Percentiles rank a stretch among this genome's conserved stretches.
Evolutionary conservation across 2,329 filamentous ascomycete species (phyloP).

Genomic region (Anthostomella pinea): DNA sequence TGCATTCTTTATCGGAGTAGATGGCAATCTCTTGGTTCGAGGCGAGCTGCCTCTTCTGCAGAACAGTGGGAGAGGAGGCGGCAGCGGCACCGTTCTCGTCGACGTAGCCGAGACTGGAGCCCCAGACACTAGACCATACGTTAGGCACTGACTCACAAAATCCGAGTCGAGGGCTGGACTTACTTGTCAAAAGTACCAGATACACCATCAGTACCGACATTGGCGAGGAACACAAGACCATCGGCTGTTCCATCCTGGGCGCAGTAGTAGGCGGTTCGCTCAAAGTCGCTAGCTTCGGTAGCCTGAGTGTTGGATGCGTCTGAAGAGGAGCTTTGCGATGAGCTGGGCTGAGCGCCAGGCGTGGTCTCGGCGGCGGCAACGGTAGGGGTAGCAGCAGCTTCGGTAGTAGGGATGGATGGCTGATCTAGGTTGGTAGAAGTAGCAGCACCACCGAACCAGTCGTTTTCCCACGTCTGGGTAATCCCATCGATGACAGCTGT

Average conservation of each 20-base stretch:
- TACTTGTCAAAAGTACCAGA: conserved; percentile 42
- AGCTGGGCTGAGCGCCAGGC: conserved; percentile 10
- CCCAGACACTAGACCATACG: conserved; percentile 36
- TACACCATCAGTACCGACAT: conserved; percentile 43
- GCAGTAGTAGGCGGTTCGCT: conserved; percentile 45
- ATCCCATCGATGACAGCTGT: conserved; percentile 58
- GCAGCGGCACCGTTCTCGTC: conserved; percentile 40
- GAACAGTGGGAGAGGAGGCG: conserved; percentile 37
- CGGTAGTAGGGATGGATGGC: conserved; percentile 23
- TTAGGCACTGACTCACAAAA: conserved; percentile 3
- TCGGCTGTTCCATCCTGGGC: conserved; percentile 37
- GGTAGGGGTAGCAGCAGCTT: conserved; percentile 14
- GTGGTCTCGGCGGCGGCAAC: conserved; percentile 14
- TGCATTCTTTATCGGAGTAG: conserved; percentile 43
- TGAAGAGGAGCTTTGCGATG: conserved; percentile 15
- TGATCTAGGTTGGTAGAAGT: too few relatives aligned
- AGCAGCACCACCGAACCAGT: conserved; percentile 51
- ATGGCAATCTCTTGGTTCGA: conserved; percentile 47
- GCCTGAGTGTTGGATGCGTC: conserved; percentile 9
- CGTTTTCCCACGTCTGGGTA: conserved; percentile 57
- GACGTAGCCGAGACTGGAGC: conserved; percentile 45
- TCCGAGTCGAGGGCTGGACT: conserved; percentile 21
- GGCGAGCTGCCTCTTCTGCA: conserved; percentile 38
- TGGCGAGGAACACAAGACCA: conserved; percentile 48
- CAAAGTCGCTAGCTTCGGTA: conserved; percentile 33